A percentile compares a stretch with the other conserved stretches of the same genome.
Evolutionary conservation across 129 eudicot species (phyloP).

Genomic region (Deinandra increscens): DNA sequence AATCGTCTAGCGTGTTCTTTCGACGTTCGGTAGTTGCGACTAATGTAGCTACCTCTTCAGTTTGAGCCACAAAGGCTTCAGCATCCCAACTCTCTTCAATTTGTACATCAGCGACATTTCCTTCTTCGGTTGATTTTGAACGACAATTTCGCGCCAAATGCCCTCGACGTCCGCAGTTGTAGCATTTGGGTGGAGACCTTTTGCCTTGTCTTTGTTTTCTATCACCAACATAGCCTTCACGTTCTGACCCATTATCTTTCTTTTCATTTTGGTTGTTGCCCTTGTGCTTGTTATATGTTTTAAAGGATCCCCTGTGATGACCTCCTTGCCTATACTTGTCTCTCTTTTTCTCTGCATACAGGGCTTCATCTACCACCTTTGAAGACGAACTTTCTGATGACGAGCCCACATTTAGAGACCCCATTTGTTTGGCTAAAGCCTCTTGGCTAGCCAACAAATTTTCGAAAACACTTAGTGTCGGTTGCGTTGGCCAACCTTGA

Average conservation of each 20-base stretch:
- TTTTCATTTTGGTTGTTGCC: not conserved
- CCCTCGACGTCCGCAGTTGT: not conserved
- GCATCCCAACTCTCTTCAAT: not conserved
- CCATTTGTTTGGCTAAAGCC: constrained; percentile 5
- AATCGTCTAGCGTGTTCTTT: not conserved
- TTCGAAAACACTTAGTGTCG: not conserved
- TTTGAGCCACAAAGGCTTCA: not conserved
- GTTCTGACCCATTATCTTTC: not conserved
- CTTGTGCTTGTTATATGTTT: not conserved
- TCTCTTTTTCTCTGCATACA: not conserved
- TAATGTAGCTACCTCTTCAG: not conserved
- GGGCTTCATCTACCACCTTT: not conserved
- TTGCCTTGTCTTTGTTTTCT: not conserved
- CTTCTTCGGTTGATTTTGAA: not conserved
- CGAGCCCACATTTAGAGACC: not conserved
- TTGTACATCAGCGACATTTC: not conserved
- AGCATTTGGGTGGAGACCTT: not conserved
- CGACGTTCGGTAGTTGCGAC: not conserved
- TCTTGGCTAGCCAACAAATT: constrained; percentile 7
- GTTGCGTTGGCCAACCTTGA: constrained; percentile 11
- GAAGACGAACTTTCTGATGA: not conserved
- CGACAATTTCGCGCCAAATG: not conserved
- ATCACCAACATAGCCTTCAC: not conserved
- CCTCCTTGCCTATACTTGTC: not conserved
- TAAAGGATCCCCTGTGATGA: too few species aligned